A percentile compares a stretch with the other conserved stretches of the same genome.
Evolutionary conservation across 192 early-diverging fungal species (phyloP).

Genomic region (Gryganskiella cystojenkinii): DNA sequence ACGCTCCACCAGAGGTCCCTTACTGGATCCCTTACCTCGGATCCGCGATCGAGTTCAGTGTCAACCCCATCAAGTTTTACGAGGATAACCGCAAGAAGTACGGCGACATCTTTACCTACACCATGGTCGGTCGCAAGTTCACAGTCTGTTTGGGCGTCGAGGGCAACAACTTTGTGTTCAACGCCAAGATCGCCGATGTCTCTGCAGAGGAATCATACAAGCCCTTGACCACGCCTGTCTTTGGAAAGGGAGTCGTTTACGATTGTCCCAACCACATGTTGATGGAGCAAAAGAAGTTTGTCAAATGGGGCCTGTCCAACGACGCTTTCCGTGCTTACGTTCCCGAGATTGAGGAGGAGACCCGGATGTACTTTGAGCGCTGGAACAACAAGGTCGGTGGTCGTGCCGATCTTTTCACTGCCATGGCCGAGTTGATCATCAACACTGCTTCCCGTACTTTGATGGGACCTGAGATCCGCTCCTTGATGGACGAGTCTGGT

Average conservation of each 20-base stretch:
- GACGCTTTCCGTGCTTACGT: slow-evolving; percentile 91
- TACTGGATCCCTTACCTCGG: slow-evolving; percentile 92
- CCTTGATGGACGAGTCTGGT: slow-evolving; percentile 76
- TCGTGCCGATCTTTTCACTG: slow-evolving; percentile 76
- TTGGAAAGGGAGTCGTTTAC: slow-evolving; percentile 96
- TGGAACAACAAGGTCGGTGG: slow-evolving; percentile 67
- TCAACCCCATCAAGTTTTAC: slow-evolving; percentile 90
- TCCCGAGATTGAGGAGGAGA: slow-evolving; percentile 87
- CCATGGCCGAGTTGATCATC: slow-evolving; percentile 91
- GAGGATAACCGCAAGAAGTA: slow-evolving; percentile 83
- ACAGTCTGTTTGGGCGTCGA: slow-evolving; percentile 90
- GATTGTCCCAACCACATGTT: slow-evolving; percentile 91
- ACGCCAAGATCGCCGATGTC: slow-evolving; percentile 85
- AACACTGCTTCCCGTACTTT: slow-evolving; percentile 94
- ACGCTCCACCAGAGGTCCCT: slow-evolving; percentile 75
- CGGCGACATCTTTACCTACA: slow-evolving; percentile 93
- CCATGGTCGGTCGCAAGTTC: slow-evolving; percentile 92
- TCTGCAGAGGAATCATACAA: slow-evolving; percentile 95
- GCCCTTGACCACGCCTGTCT: slow-evolving; percentile 92
- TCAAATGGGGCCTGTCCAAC: slow-evolving; percentile 91
- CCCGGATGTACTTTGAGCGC: slow-evolving; percentile 78
- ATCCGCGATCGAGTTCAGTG: slow-evolving; percentile 86
- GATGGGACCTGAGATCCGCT: slow-evolving; percentile 93
- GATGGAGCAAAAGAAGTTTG: slow-evolving; percentile 99
- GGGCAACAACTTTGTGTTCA: slow-evolving; percentile 98